Base-by-base conservation (phyloP, 129 eudicot genomes). In the Pulicaria dysenterica region DNA sequence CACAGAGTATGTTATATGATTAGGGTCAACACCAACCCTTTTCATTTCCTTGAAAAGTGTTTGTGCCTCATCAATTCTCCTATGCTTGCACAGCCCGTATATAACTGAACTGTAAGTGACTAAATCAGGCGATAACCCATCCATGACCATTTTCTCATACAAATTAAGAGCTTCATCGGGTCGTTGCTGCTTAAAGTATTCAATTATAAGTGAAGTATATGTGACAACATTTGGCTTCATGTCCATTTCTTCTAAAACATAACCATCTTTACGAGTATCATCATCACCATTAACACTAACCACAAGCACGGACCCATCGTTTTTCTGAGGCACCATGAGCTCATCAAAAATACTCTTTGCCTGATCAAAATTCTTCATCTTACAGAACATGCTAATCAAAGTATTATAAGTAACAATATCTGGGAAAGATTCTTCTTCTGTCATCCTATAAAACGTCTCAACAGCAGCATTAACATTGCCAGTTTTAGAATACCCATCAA, bases 391-490 rank as follows among this genome's bases (percentile, higher is more conserved):
- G 56, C 85, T 60, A 37, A 95, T 87, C 86, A 95, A 66, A 70
- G 85, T 91, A 75, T 90, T 95, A 72, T 83, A 91, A 14, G 91
- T 91, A 70, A 95, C 82, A 73, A 83, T 76, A 71, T 95, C 95
- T 9, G 97, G 91, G 5, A 49, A 62, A 4, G 79, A 19, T 8
- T 75, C 83, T 64, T 83, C 82, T 60, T 75, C 56, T 54, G 8
- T 77, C 91, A 83, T 79, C 56, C 76, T 75, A 81, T 73, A 53
- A 72, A 88, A 72, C 67, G 79, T 64, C 60, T 83, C 77, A 11
- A 86, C 46, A 56, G 89, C 96, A 54, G 38, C 80, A 58, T 36
- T 46, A 51, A 57, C 67, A 44, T 86, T 58, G 19, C 88, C 89
- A 15, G 49, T 51, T 73, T 77, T 86, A 69, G 79, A 83, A 68